Evolutionary conservation across 176 grass and related monocot species (phyloP).

Genomic region (Paspalum notatum): DNA sequence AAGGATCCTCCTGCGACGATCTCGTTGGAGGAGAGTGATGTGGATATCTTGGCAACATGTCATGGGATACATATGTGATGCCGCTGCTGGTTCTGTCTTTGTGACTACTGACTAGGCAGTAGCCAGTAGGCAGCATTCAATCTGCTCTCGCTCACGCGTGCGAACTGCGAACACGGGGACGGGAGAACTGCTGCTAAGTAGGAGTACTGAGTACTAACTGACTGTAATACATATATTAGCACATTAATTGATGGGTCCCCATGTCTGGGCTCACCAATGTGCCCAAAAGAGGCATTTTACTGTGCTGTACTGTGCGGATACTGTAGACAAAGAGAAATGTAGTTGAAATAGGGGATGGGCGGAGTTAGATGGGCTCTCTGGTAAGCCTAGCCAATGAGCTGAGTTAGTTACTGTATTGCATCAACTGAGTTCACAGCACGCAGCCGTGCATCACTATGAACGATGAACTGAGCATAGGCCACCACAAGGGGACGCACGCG

Average conservation of each 20-base stretch:
- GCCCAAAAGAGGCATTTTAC: too few relatives aligned
- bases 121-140: not conserved
- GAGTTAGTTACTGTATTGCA: not conserved
- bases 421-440: not conserved
- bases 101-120: not conserved
- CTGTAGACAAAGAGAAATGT: too few relatives aligned
- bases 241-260: slow-evolving; percentile 27
- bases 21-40: slow-evolving; percentile 4
- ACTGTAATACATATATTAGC: slow-evolving; percentile 15
- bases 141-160: not conserved
- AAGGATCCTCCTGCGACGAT: slow-evolving; percentile 7
- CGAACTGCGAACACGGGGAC: slow-evolving; percentile 25
- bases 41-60: slow-evolving; percentile 23
- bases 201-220: too few relatives aligned
- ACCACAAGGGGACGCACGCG: not conserved
- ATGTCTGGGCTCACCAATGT: too few relatives aligned
- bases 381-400: too few relatives aligned
- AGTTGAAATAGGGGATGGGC: too few relatives aligned
- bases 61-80: slow-evolving; percentile 28
- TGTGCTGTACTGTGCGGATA: too few relatives aligned
- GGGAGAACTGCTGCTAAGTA: not conserved
- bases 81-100: slow-evolving; percentile 16
- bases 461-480: not conserved
- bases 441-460: not conserved
- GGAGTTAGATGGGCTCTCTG: too few relatives aligned